These are phyloP conservation scores for Quercus alba DNA, from an alignment of 306 rosid species.

Conservation along the genomic window DNA sequence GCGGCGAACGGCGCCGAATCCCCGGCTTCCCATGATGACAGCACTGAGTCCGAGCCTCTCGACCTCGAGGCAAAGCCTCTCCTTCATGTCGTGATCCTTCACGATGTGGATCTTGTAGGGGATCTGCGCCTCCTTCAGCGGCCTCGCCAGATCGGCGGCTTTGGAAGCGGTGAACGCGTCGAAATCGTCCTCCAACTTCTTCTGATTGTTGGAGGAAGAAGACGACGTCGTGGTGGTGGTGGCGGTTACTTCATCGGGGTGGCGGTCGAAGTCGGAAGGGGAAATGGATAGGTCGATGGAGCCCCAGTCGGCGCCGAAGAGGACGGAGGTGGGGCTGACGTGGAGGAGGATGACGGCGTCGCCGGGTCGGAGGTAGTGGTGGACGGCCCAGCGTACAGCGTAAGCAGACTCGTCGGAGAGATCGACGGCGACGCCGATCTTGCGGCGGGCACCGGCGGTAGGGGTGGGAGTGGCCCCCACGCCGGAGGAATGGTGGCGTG, in stretches of 20 bases:
- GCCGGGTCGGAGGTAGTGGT: conserved; percentile 90
- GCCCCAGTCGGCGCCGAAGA: conserved; percentile 99
- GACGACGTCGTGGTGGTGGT: conserved; percentile 24
- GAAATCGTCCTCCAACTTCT: conserved; percentile 75
- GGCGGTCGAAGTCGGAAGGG: conserved; percentile 32
- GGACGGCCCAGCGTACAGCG: conserved; percentile 97
- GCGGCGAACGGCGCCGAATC: conserved; percentile 76
- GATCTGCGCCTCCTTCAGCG: conserved; percentile 83
- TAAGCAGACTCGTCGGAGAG: conserved; percentile 94
- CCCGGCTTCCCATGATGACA: conserved; percentile 96
- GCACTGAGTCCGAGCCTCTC: conserved; percentile 96
- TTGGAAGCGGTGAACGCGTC: conserved; percentile 86
- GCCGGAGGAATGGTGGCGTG: conserved; percentile 37
- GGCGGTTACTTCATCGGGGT: conserved; percentile 16
- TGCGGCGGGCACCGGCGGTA: conserved; percentile 94
- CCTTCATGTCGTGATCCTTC: conserved; percentile 98
- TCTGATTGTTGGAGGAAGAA: conserved; percentile 11
- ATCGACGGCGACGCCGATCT: conserved; percentile 92
- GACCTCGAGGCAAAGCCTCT: conserved; percentile 83
- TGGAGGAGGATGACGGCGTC: conserved; percentile 98
- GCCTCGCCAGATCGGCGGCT: conserved; percentile 70
- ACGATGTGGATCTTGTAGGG: conserved; percentile 97
- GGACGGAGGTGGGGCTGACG: conserved; percentile 91
- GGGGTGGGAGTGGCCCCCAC: conserved; percentile 69
- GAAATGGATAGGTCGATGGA: conserved; percentile 66